phyloP scores from a whole-genome alignment of 164 flowering plant genomes.

The Berberis thunbergii region DNA sequence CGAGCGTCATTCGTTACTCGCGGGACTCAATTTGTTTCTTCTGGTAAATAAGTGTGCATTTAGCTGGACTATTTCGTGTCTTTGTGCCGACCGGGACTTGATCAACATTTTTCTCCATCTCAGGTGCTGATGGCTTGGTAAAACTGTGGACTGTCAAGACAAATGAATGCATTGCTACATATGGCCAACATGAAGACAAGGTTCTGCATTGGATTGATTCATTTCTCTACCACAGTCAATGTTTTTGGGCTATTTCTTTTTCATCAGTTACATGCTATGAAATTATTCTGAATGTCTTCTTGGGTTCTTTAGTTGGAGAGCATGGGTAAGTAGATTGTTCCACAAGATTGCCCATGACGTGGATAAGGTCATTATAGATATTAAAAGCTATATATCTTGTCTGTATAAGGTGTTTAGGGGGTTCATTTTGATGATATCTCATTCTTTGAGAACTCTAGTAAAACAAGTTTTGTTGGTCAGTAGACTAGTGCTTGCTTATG shows the following conservation, averaged over 20 bases:
- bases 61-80: background rate
- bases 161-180: slow-evolving; percentile 85
- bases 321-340: too few relatives aligned
- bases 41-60: slow-evolving; percentile 41
- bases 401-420: too few relatives aligned
- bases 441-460: too few relatives aligned
- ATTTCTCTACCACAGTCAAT: background rate
- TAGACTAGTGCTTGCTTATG: too few relatives aligned
- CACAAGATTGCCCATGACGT: too few relatives aligned
- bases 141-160: slow-evolving; percentile 86
- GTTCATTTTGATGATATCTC: too few relatives aligned
- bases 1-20: slow-evolving; percentile 79
- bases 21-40: slow-evolving; percentile 85
- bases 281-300: too few relatives aligned
- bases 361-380: too few relatives aligned
- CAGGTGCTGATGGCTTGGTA: slow-evolving; percentile 85
- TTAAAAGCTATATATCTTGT: too few relatives aligned
- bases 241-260: background rate
- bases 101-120: slow-evolving; percentile 4
- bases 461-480: too few relatives aligned
- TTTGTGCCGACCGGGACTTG: background rate
- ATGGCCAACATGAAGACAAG: slow-evolving; percentile 91
- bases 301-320: too few relatives aligned
- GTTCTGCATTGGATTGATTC: slow-evolving; percentile 20
- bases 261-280: background rate